These are phyloP conservation scores for Escallonia herrerae DNA, from an alignment of 129 eudicot genomes.

Conservation along the genomic window DNA sequence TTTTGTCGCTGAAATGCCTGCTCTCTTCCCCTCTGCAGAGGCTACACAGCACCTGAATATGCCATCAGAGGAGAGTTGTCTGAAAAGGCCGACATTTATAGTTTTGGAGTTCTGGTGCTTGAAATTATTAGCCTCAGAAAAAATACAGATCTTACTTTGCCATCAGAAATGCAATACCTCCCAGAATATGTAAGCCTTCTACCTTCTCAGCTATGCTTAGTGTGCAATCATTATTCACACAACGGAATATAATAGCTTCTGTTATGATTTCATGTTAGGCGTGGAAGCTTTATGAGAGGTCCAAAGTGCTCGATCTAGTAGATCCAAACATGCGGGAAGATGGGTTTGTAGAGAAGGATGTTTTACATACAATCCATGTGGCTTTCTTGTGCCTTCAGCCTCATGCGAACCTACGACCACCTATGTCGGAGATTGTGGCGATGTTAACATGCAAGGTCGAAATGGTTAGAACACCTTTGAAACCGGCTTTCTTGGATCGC, in stretches of 20 bases:
- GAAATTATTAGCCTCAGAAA: slow-evolving; percentile 62
- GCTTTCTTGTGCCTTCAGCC: slow-evolving; percentile 67
- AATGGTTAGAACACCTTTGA: slow-evolving; percentile 32
- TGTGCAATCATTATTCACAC: not conserved
- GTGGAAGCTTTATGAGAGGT: slow-evolving; percentile 78
- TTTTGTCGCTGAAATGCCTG: not conserved
- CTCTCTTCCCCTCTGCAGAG: slow-evolving; percentile 33
- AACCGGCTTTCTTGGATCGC: slow-evolving; percentile 51
- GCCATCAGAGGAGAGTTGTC: slow-evolving; percentile 70
- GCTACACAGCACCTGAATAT: slow-evolving; percentile 84
- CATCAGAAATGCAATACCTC: slow-evolving; percentile 70
- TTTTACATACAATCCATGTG: slow-evolving; percentile 44
- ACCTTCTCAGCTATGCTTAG: slow-evolving; percentile 2
- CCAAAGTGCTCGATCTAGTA: slow-evolving; percentile 46
- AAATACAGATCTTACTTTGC: slow-evolving; percentile 57
- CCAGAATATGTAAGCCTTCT: slow-evolving; percentile 60
- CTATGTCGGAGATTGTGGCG: slow-evolving; percentile 78
- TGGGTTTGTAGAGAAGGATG: slow-evolving; percentile 48
- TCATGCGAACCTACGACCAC: slow-evolving; percentile 49
- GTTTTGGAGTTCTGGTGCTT: slow-evolving; percentile 72
- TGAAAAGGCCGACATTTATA: slow-evolving; percentile 70
- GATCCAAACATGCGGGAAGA: slow-evolving; percentile 60
- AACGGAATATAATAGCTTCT: not conserved
- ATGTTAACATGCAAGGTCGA: slow-evolving; percentile 53
- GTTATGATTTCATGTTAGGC: slow-evolving; percentile 31